Conservation (phyloP, 352 stramenopile species). For the Nothophytophthora sp. region DNA sequence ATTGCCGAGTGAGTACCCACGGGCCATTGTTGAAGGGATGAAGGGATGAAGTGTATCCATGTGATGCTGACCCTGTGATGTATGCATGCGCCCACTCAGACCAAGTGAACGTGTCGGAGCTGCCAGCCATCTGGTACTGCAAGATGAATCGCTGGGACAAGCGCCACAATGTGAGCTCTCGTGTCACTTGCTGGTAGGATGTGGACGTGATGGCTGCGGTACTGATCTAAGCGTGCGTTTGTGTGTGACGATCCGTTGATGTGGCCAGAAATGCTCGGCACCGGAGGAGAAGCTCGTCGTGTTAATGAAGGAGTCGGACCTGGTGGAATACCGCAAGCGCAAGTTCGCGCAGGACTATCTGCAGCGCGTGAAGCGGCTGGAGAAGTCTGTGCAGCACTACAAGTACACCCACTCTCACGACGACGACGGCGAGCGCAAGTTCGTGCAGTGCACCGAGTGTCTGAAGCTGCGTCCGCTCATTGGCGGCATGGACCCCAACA, state of each 20-base stretch:
- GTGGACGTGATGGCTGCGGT: not conserved
- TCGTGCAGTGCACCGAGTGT: slow-evolving; percentile 71
- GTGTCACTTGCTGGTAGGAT: not conserved
- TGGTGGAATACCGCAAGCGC: slow-evolving; percentile 63
- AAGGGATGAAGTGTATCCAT: too few species aligned
- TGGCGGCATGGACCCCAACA: slow-evolving; percentile 69
- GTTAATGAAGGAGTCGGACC: slow-evolving; percentile 66
- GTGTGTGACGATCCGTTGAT: not conserved
- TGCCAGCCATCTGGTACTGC: slow-evolving; percentile 82
- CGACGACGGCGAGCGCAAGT: slow-evolving; percentile 67
- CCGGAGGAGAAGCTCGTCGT: slow-evolving; percentile 69
- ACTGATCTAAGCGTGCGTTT: not conserved
- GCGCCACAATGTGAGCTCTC: slow-evolving; percentile 58
- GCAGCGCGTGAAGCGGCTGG: slow-evolving; percentile 74
- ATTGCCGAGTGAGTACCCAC: slow-evolving; percentile 56
- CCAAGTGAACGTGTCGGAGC: slow-evolving; percentile 74
- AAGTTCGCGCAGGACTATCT: slow-evolving; percentile 70
- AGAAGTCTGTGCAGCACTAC: slow-evolving; percentile 65
- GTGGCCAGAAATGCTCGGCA: slow-evolving; percentile 75
- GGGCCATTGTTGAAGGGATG: too few species aligned
- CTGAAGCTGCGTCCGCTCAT: slow-evolving; percentile 75
- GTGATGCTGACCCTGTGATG: not conserved
- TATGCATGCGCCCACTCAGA: slow-evolving; percentile 31
- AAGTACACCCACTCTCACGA: slow-evolving; percentile 65
- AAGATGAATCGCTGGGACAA: slow-evolving; percentile 89